Evolutionary conservation across 129 eudicot genomes (phyloP).

Genomic region (Chrysanthemum lavandulifolium): DNA sequence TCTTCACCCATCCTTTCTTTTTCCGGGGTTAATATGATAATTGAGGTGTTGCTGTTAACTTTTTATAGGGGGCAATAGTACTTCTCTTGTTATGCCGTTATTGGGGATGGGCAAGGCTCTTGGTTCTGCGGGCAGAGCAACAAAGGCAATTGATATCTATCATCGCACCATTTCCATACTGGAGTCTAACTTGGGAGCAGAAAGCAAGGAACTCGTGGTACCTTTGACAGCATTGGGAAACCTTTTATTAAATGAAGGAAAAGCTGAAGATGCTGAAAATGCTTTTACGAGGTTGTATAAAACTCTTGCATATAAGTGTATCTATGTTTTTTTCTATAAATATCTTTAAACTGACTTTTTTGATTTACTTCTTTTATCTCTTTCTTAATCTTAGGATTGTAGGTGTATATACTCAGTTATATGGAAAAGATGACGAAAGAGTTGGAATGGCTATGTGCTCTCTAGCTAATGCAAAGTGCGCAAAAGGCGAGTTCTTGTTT

Average conservation of each 20-base stretch:
- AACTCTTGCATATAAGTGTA: neutral
- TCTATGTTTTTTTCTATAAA: neutral
- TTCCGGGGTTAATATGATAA: neutral
- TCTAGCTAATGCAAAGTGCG: slow-evolving; percentile 82
- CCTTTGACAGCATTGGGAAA: slow-evolving; percentile 74
- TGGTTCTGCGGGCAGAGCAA: slow-evolving; percentile 50
- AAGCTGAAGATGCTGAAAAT: slow-evolving; percentile 63
- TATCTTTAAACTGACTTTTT: slow-evolving; percentile 9
- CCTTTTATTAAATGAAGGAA: slow-evolving; percentile 64
- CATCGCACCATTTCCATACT: slow-evolving; percentile 49
- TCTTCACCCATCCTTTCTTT: too few species aligned
- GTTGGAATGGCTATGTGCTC: slow-evolving; percentile 83
- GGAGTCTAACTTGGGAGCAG: slow-evolving; percentile 55
- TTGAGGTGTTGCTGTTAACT: slow-evolving; percentile 7
- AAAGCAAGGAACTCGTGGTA: slow-evolving; percentile 54
- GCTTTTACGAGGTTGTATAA: slow-evolving; percentile 49
- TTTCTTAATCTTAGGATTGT: slow-evolving; percentile 46
- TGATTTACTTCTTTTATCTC: slow-evolving; percentile 19
- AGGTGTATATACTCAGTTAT: slow-evolving; percentile 46
- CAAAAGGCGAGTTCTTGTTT: slow-evolving; percentile 51
- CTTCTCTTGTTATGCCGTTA: slow-evolving; percentile 62
- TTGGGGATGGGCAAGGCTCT: slow-evolving; percentile 78
- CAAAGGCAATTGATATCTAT: slow-evolving; percentile 63
- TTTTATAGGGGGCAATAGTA: slow-evolving; percentile 49
- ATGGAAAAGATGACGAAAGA: slow-evolving; percentile 75